Evolutionary conservation across 1,284 basidiomycete species (phyloP).

Genomic region (Inonotus hispidus): DNA sequence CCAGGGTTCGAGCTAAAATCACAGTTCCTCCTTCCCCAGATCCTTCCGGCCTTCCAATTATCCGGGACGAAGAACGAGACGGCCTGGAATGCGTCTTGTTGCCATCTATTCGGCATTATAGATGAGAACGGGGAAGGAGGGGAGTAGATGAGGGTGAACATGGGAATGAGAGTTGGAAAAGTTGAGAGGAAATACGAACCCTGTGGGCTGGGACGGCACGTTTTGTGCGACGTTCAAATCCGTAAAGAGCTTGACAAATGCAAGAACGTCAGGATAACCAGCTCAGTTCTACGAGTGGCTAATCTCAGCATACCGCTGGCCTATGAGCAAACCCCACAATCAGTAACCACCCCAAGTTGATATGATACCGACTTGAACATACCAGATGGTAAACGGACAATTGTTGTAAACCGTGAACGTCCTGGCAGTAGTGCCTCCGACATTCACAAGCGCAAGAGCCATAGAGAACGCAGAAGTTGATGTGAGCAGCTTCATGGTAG

Average conservation of each 20-base stretch:
- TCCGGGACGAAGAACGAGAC: conserved; percentile 26
- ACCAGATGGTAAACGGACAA: conserved; percentile 30
- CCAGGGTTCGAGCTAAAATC: conserved; percentile 37
- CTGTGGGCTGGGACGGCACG: conserved; percentile 18
- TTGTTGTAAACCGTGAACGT: conserved; percentile 33
- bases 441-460: conserved; percentile 18
- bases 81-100: conserved; percentile 20
- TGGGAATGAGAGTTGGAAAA: too few species aligned
- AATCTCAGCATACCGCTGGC: conserved; percentile 19
- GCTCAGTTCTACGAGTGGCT: too few species aligned
- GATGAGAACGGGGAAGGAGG: background rate
- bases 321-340: conserved; percentile 3
- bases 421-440: conserved; percentile 32
- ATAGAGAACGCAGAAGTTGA: background rate
- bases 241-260: conserved; percentile 21
- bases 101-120: conserved; percentile 21
- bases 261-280: background rate
- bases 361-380: conserved; percentile 18
- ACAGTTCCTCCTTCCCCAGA: conserved; percentile 45
- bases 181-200: conserved; percentile 1
- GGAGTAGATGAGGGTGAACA: background rate
- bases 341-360: background rate
- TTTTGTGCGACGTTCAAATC: conserved; percentile 22
- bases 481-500: conserved; percentile 18
- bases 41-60: conserved; percentile 28